phyloP scores from a whole-genome alignment of 805 yeast species.

The Yamadazyma scolyti region DNA sequence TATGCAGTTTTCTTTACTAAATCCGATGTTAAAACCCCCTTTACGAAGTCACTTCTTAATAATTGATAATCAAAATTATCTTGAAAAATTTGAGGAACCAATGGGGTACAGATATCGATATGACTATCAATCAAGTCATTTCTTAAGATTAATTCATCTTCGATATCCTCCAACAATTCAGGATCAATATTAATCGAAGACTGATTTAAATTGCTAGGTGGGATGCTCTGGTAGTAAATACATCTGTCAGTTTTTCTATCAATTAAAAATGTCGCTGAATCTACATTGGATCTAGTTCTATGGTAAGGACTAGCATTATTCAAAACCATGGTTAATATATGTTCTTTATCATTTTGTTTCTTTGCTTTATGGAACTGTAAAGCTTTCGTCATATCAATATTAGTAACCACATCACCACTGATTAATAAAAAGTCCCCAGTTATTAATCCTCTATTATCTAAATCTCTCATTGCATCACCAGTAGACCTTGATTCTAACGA shows the following conservation, averaged over 20 bases:
- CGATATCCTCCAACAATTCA: constrained; percentile 73
- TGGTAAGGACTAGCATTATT: constrained; percentile 82
- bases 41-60: constrained; percentile 81
- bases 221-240: constrained; percentile 77
- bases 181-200: constrained; percentile 64
- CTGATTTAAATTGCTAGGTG: constrained; percentile 42
- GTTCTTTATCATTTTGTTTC: constrained; percentile 76
- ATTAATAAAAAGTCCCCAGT: constrained; percentile 86
- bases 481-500: constrained; percentile 86
- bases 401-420: constrained; percentile 94
- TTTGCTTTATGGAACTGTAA: constrained; percentile 70
- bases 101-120: constrained; percentile 92
- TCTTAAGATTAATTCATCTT: constrained; percentile 69
- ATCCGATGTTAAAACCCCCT: constrained; percentile 88
- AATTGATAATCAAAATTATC: constrained; percentile 94
- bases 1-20: constrained; percentile 86
- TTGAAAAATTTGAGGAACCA: constrained; percentile 91
- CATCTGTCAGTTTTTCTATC: constrained; percentile 75
- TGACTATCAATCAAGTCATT: constrained; percentile 96
- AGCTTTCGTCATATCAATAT: constrained; percentile 73
- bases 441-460: constrained; percentile 86
- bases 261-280: constrained; percentile 81
- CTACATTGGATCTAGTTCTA: constrained; percentile 74
- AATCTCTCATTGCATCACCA: constrained; percentile 96
- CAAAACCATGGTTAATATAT: constrained; percentile 90